phyloP scores from a whole-genome alignment of 2,329 filamentous ascomycete species.

The Botrytis sinoallii region DNA sequence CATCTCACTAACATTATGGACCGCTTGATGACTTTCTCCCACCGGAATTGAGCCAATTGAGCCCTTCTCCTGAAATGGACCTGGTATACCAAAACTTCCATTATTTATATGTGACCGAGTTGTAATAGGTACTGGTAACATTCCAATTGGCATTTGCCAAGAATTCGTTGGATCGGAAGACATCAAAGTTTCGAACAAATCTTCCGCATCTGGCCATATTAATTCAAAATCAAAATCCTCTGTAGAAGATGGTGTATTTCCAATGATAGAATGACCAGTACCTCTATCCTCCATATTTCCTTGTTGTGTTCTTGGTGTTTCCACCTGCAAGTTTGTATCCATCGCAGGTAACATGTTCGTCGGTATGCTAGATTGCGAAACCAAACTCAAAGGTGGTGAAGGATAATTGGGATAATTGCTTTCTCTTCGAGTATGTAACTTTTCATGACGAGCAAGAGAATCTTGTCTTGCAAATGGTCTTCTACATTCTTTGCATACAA shows the following conservation, averaged over 20 bases:
- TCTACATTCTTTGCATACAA: constrained; percentile 42
- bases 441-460: constrained; percentile 45
- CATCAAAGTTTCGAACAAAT: constrained; percentile 45
- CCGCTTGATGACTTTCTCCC: constrained; percentile 44
- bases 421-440: constrained; percentile 40
- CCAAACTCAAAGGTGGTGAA: constrained; percentile 23
- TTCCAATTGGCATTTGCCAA: constrained; percentile 44
- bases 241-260: constrained; percentile 17
- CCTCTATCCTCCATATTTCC: background rate
- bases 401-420: constrained; percentile 28
- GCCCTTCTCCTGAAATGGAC: constrained; percentile 40
- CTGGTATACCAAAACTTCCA: constrained; percentile 37
- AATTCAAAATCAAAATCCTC: constrained; percentile 39
- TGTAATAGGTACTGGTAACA: constrained; percentile 43
- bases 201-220: constrained; percentile 46
- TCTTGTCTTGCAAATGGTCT: constrained; percentile 45
- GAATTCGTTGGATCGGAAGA: constrained; percentile 41
- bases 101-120: constrained; percentile 32
- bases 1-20: constrained; percentile 46
- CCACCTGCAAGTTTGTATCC: background rate
- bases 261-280: background rate
- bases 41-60: constrained; percentile 41
- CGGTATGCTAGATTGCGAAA: constrained; percentile 15
- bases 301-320: constrained; percentile 3
- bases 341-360: constrained; percentile 14